Conservation (phyloP, 2,329 filamentous ascomycete species). For the Colletotrichum liaoningense region DNA sequence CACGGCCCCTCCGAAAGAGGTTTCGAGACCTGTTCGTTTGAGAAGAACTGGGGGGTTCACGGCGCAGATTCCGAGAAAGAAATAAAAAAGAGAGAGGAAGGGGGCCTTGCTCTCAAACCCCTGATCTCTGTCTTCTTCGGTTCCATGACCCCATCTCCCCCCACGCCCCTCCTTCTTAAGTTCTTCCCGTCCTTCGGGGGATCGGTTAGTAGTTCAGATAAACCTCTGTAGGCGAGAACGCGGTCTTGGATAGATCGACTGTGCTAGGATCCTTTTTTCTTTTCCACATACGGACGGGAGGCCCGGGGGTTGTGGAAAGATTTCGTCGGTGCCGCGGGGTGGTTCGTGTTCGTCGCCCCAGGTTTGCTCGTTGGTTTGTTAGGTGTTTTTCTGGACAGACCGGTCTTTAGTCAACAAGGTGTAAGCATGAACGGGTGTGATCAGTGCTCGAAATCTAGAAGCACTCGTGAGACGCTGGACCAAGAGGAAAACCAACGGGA, state of each 20-base stretch:
- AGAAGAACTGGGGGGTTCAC: slow-evolving; percentile 11
- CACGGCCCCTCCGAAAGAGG: not conserved
- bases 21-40: slow-evolving; percentile 21
- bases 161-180: not conserved
- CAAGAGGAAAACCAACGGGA: not conserved
- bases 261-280: not conserved
- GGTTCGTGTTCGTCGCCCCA: not conserved
- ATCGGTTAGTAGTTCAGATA: not conserved
- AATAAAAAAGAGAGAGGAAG: too few species aligned
- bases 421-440: not conserved
- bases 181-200: too few species aligned
- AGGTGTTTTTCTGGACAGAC: too few species aligned
- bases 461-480: not conserved
- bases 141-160: not conserved
- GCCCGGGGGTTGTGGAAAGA: not conserved
- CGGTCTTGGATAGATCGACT: not conserved
- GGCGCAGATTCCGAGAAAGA: slow-evolving; percentile 9
- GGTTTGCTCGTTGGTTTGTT: not conserved
- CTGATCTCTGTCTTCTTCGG: not conserved
- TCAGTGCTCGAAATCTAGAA: not conserved
- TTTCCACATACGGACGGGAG: not conserved
- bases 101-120: not conserved
- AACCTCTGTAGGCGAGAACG: not conserved
- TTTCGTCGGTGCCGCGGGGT: not conserved
- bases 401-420: not conserved